Conservation (phyloP, 139 green algal genomes). For the Choricystis sp. region DNA sequence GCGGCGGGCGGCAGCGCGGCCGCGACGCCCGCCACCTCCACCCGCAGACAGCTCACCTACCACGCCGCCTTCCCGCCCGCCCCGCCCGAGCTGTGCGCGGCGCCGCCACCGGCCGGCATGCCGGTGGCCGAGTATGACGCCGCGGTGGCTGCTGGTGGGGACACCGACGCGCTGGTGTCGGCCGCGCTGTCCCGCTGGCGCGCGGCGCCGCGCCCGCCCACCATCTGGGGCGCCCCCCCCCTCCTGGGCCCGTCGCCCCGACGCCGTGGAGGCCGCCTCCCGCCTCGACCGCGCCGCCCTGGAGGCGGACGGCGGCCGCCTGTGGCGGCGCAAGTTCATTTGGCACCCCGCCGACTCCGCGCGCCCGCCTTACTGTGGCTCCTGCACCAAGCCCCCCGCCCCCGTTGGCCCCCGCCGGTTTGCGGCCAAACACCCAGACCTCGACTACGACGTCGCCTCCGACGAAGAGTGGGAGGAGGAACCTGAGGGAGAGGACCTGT, state of each 20-base stretch:
- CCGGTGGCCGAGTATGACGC: too few relatives aligned
- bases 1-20: too few relatives aligned
- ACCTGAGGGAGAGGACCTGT: conserved; percentile 39
- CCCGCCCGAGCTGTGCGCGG: background rate
- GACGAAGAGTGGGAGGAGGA: conserved; percentile 71
- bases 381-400: conserved; percentile 3
- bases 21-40: background rate
- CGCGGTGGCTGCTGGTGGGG: too few relatives aligned
- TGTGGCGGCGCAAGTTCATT: conserved; percentile 43
- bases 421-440: conserved; percentile 19
- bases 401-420: conserved; percentile 23
- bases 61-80: background rate
- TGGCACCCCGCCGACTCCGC: conserved; percentile 14
- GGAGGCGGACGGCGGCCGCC: conserved; percentile 6
- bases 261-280: too few relatives aligned
- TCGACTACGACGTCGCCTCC: conserved; percentile 62
- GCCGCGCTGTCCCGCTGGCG: too few relatives aligned
- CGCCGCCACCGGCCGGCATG: background rate
- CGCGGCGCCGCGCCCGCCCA: too few relatives aligned
- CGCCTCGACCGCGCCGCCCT: background rate
- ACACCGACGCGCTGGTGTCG: too few relatives aligned
- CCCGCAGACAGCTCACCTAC: background rate
- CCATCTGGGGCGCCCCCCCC: too few relatives aligned
- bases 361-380: conserved; percentile 45
- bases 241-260: too few relatives aligned